phyloP scores from a whole-genome alignment of 1,284 basidiomycete species.

The Fomitopsis pinicola region DNA sequence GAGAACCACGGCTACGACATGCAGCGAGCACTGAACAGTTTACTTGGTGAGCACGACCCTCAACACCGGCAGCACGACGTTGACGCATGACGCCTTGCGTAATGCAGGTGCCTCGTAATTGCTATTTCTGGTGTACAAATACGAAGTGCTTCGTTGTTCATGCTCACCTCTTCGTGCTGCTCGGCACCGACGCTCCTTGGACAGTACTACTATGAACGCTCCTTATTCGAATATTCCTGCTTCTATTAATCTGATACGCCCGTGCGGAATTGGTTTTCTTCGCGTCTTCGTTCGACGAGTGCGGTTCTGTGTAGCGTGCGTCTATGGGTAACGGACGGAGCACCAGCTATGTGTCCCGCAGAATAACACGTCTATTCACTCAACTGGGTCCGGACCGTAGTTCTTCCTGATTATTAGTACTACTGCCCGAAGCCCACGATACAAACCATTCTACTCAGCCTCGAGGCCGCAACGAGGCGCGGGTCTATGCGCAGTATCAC shows the following conservation, averaged over 20 bases:
- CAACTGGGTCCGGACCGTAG: not conserved
- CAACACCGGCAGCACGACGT: not conserved
- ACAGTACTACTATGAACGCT: conserved; percentile 16
- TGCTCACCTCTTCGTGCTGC: conserved; percentile 16
- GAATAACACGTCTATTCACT: not conserved
- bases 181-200: conserved; percentile 20
- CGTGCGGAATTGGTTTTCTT: not conserved
- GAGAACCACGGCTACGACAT: conserved; percentile 76
- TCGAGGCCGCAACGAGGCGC: no score
- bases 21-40: conserved; percentile 65
- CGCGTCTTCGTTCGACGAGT: not conserved
- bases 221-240: conserved; percentile 9
- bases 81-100: not conserved
- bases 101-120: conserved; percentile 7
- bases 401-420: not conserved
- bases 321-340: not conserved
- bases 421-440: not conserved
- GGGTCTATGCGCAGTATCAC: no score
- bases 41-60: conserved; percentile 38
- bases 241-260: not conserved
- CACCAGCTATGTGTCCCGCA: not conserved
- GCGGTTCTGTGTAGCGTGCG: not conserved
- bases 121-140: conserved; percentile 4
- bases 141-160: not conserved
- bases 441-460: no score